Conservation (phyloP, 2,329 filamentous ascomycete genomes). For the Aspergillus carbonarius region DNA sequence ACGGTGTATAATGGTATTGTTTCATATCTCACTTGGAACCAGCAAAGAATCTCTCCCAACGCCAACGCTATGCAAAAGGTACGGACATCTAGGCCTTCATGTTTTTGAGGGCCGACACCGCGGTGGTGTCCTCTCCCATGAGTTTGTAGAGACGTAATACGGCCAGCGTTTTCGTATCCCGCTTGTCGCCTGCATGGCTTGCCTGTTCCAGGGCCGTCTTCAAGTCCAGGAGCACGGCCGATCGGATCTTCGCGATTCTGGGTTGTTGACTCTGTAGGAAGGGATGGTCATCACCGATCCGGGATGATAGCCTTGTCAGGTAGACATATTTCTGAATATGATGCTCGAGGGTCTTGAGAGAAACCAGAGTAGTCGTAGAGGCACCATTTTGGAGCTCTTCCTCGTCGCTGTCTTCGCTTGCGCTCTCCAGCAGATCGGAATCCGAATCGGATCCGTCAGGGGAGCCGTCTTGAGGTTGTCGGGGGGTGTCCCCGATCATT, state of each 20-base stretch:
- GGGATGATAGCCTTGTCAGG: conserved; percentile 52
- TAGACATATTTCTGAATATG: conserved; percentile 60
- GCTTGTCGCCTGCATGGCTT: conserved; percentile 37
- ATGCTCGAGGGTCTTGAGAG: conserved; percentile 51
- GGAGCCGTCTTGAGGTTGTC: conserved; percentile 16
- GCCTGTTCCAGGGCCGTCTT: conserved; percentile 62
- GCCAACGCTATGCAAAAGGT: conserved; percentile 45
- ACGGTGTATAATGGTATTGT: conserved; percentile 44
- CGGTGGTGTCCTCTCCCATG: conserved; percentile 60
- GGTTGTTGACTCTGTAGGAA: conserved; percentile 60
- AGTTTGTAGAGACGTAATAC: conserved; percentile 61
- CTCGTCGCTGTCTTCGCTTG: conserved; percentile 28
- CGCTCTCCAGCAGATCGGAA: conserved; percentile 34
- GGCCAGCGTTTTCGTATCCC: conserved; percentile 49
- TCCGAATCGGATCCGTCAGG: conserved; percentile 32
- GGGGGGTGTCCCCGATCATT: conserved; percentile 57
- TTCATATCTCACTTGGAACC: conserved; percentile 23
- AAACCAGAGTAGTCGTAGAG: conserved; percentile 32
- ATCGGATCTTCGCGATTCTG: conserved; percentile 58
- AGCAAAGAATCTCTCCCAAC: conserved; percentile 28
- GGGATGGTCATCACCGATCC: conserved; percentile 59
- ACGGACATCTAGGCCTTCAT: conserved; percentile 22
- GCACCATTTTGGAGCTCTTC: conserved; percentile 40
- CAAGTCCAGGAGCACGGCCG: conserved; percentile 65
- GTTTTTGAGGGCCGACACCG: conserved; percentile 57